Evolutionary conservation across 2,329 filamentous ascomycete genomes (phyloP).

Genomic region (Exophiala sp.): DNA sequence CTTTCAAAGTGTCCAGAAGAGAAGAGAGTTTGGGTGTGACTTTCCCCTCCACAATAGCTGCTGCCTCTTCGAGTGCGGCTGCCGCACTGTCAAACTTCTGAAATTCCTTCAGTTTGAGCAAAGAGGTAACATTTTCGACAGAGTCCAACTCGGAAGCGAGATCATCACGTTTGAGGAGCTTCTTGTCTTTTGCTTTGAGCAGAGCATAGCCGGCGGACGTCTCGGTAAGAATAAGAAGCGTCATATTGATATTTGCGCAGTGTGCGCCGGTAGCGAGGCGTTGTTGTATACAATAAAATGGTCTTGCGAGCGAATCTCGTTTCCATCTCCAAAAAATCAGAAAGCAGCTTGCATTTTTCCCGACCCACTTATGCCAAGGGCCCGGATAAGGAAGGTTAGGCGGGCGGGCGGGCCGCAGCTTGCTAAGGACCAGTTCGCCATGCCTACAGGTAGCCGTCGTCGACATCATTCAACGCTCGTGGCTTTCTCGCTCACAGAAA

Average conservation of each 20-base stretch:
- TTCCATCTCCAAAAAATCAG: slow-evolving; percentile 3
- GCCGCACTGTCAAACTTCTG: slow-evolving; percentile 94
- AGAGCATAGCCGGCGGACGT: slow-evolving; percentile 96
- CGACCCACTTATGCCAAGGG: background rate
- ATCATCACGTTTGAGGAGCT: slow-evolving; percentile 85
- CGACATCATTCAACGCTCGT: background rate
- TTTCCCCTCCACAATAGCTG: slow-evolving; percentile 86
- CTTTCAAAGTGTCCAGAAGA: slow-evolving; percentile 85
- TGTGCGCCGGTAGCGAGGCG: background rate
- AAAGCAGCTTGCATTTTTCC: slow-evolving; percentile 3
- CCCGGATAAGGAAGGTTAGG: background rate
- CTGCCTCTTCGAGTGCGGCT: slow-evolving; percentile 84
- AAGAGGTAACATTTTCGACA: slow-evolving; percentile 78
- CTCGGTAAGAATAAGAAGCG: slow-evolving; percentile 88
- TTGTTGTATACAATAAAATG: background rate
- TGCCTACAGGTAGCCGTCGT: background rate
- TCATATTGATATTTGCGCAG: slow-evolving; percentile 55
- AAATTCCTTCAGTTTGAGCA: slow-evolving; percentile 94
- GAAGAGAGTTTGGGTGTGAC: slow-evolving; percentile 80
- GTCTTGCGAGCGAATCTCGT: slow-evolving; percentile 2
- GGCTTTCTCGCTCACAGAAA: background rate
- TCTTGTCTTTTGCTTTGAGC: slow-evolving; percentile 98
- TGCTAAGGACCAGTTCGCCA: background rate
- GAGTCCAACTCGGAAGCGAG: slow-evolving; percentile 70
- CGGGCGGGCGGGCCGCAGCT: slow-evolving; percentile 1